phyloP scores from a whole-genome alignment of 495 filamentous ascomycete genomes.

The Cercophora sp. region DNA sequence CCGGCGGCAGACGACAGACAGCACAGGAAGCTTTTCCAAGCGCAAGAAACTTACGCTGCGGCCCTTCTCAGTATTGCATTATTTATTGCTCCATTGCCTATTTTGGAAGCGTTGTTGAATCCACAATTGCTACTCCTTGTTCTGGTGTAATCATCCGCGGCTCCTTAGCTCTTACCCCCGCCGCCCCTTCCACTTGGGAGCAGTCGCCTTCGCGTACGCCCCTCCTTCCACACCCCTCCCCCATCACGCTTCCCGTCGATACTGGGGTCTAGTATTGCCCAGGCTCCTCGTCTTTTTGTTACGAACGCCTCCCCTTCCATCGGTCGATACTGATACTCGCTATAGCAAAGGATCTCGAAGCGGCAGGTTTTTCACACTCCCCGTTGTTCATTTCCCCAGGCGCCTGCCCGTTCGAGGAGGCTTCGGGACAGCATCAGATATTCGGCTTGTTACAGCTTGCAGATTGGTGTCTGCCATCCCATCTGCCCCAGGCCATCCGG shows the following conservation, averaged over 20 bases:
- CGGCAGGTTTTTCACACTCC: not conserved
- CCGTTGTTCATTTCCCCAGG: constrained; percentile 20
- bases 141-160: not conserved
- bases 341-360: constrained; percentile 18
- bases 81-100: constrained; percentile 7
- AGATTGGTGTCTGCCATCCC: no score
- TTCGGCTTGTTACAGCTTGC: not conserved
- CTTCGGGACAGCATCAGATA: constrained; percentile 1
- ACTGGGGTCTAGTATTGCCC: constrained; percentile 1
- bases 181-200: not conserved
- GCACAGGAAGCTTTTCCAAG: not conserved
- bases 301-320: constrained; percentile 9
- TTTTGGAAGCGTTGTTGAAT: constrained; percentile 4
- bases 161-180: not conserved
- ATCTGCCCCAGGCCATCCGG: constrained; percentile 11
- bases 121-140: constrained; percentile 3
- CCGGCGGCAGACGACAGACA: not conserved
- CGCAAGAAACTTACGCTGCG: not conserved
- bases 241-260: constrained; percentile 13
- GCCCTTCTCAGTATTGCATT: constrained; percentile 2
- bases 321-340: constrained; percentile 12
- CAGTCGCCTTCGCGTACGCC: not conserved
- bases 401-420: constrained; percentile 9
- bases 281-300: not conserved
- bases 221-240: constrained; percentile 1